Conservation (phyloP, 2,329 filamentous ascomycete species). For the Fusarium caatingaense region DNA sequence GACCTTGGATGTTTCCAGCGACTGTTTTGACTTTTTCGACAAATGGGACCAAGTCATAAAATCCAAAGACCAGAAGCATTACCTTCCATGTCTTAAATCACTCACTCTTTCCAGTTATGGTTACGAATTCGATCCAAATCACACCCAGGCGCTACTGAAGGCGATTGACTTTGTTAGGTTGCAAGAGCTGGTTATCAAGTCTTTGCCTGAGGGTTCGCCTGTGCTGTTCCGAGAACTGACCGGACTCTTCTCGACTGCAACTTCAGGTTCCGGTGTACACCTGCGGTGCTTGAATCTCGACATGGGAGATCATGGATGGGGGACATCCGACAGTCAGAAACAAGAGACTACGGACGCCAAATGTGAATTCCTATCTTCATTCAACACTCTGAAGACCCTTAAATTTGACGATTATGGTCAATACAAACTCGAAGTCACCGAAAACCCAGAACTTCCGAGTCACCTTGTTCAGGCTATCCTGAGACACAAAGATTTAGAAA, state of each 20-base stretch:
- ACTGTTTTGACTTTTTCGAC: background rate
- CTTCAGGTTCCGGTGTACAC: background rate
- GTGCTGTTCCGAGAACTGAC: background rate
- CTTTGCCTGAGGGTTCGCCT: background rate
- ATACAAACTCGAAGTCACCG: background rate
- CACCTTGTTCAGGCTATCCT: constrained; percentile 21
- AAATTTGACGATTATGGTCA: background rate
- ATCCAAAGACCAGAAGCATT: background rate
- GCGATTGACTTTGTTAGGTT: background rate
- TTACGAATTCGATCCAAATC: background rate
- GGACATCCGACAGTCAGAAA: background rate
- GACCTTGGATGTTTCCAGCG: background rate
- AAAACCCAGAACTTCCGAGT: constrained; percentile 10
- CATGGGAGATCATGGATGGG: background rate
- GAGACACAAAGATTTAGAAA: constrained; percentile 19
- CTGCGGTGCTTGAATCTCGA: background rate
- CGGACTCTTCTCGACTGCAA: background rate
- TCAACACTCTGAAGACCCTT: background rate
- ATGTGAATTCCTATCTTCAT: background rate
- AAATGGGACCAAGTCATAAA: background rate
- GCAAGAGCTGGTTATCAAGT: background rate
- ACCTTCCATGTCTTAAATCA: background rate
- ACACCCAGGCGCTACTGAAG: background rate
- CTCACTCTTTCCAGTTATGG: background rate
- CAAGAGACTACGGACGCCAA: background rate